Evolutionary conservation across 1,284 basidiomycete genomes (phyloP).

Genomic region (Agroathelia rolfsii): DNA sequence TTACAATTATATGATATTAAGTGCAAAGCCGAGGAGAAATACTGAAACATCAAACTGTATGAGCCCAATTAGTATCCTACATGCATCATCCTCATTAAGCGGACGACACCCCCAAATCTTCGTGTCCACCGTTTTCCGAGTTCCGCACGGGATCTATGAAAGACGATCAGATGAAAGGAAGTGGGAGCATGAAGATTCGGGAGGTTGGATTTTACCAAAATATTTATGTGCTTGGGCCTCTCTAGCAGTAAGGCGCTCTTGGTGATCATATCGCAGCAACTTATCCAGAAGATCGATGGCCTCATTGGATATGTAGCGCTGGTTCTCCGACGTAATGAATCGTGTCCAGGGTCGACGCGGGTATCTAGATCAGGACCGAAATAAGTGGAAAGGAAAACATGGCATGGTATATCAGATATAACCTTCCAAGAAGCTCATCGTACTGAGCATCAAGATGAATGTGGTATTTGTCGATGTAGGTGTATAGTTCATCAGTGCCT

Average conservation of each 20-base stretch:
- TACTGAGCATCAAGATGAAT: conserved; percentile 89
- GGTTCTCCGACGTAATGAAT: conserved; percentile 92
- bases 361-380: conserved; percentile 43
- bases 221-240: conserved; percentile 87
- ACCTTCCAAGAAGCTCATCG: conserved; percentile 82
- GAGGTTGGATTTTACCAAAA: conserved; percentile 72
- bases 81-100: too few species aligned
- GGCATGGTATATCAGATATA: conserved; percentile 7
- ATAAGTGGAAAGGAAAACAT: background rate
- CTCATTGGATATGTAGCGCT: conserved; percentile 95
- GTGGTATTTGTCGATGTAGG: conserved; percentile 87
- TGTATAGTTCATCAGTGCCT: conserved; percentile 91
- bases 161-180: conserved; percentile 13
- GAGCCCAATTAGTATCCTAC: too few species aligned
- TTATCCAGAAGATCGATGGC: conserved; percentile 97
- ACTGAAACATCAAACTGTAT: too few species aligned
- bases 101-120: conserved; percentile 61
- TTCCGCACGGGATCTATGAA: conserved; percentile 50
- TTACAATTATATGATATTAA: too few species aligned
- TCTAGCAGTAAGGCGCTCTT: conserved; percentile 88
- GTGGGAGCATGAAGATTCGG: conserved; percentile 5
- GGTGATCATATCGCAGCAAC: conserved; percentile 92
- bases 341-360: conserved; percentile 90
- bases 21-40: too few species aligned
- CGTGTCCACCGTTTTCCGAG: conserved; percentile 59